These are phyloP conservation scores for Kandelia obovata DNA, from an alignment of 345 rosid genomes.

Conservation along the genomic window DNA sequence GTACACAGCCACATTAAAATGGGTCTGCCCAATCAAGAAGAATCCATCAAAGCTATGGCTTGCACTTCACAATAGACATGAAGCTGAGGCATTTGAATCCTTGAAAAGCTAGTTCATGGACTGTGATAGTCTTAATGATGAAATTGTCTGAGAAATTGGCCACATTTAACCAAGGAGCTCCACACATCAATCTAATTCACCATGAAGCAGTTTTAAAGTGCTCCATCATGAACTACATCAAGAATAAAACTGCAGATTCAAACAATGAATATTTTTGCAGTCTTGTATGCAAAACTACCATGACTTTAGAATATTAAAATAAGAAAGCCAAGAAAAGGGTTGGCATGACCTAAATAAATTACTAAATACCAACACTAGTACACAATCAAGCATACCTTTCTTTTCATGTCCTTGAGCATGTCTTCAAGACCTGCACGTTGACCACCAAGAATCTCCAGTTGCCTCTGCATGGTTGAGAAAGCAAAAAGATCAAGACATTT, in stretches of 20 bases:
- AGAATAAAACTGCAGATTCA: neutral
- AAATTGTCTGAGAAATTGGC: no score
- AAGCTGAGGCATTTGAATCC: no score
- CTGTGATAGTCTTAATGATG: no score
- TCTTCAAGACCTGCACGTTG: slow-evolving; percentile 99
- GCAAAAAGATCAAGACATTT: slow-evolving; percentile 2
- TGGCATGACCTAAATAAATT: neutral
- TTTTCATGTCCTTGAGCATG: slow-evolving; percentile 98
- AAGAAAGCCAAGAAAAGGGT: neutral
- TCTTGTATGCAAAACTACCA: neutral
- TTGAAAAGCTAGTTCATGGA: no score
- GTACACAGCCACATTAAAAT: no score
- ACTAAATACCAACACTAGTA: slow-evolving; percentile 1
- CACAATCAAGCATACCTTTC: slow-evolving; percentile 56
- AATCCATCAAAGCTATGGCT: no score
- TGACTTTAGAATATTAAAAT: neutral
- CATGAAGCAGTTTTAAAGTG: no score
- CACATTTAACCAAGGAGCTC: no score
- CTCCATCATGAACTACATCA: neutral
- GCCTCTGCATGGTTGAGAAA: slow-evolving; percentile 61
- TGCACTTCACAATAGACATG: no score
- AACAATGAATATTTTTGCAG: neutral
- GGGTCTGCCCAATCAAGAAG: no score
- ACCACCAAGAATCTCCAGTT: slow-evolving; percentile 92
- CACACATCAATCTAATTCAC: no score